Percentiles rank a stretch among this genome's conserved stretches.
Evolutionary conservation across 2,329 filamentous ascomycete species (phyloP).

Genomic region (Scedosporium boydii): DNA sequence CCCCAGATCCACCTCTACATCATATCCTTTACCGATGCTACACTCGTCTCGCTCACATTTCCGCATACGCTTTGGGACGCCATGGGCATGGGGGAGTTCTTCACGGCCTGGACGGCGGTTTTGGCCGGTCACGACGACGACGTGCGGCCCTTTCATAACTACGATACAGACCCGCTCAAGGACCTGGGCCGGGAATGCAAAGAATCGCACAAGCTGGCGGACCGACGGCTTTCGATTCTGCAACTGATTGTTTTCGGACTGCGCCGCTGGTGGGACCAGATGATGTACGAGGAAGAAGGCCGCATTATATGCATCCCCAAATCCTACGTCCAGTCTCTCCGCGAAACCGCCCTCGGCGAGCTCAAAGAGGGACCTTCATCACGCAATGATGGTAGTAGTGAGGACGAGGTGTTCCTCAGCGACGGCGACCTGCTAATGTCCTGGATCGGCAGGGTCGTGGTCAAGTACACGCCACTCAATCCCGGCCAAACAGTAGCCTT

Average conservation of each 20-base stretch:
- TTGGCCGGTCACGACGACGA: conserved; percentile 31
- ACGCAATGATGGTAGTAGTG: neutral
- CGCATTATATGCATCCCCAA: conserved; percentile 27
- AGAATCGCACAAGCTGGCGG: conserved; percentile 1
- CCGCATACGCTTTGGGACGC: conserved; percentile 39
- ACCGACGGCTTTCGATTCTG: conserved; percentile 17
- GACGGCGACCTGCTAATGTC: conserved; percentile 35
- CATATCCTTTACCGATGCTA: conserved; percentile 38
- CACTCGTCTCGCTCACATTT: conserved; percentile 34
- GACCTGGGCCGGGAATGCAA: neutral
- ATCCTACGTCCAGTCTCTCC: conserved; percentile 18
- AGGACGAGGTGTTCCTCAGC: conserved; percentile 29
- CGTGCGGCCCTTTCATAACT: conserved; percentile 21
- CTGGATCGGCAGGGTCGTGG: conserved; percentile 23
- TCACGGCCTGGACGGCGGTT: conserved; percentile 35
- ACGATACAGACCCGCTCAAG: conserved; percentile 1
- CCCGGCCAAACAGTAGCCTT: conserved; percentile 16
- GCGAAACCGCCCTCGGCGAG: conserved; percentile 16
- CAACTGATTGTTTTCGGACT: conserved; percentile 22
- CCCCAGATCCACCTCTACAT: conserved; percentile 39
- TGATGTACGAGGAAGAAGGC: neutral
- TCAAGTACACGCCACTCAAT: conserved; percentile 11
- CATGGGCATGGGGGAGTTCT: conserved; percentile 29
- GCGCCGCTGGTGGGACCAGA: conserved; percentile 13
- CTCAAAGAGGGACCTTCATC: neutral